phyloP scores from a whole-genome alignment of 257 asterid genomes.

The Nicotiana otophora region DNA sequence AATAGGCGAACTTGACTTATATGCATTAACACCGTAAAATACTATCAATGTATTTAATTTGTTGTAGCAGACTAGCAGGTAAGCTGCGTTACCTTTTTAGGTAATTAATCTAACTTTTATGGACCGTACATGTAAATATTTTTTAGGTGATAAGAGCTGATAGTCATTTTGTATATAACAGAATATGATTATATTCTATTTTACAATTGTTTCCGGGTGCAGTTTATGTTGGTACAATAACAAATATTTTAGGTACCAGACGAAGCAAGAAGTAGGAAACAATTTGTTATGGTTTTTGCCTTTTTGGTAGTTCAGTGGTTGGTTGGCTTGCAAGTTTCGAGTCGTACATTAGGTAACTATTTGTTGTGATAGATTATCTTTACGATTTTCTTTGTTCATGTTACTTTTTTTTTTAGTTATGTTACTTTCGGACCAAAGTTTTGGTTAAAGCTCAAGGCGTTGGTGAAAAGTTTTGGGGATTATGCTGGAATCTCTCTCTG shows the following conservation, averaged over 20 bases:
- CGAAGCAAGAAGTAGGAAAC: background rate
- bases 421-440: background rate
- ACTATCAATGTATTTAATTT: too few species aligned
- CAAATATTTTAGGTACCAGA: background rate
- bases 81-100: too few species aligned
- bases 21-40: too few species aligned
- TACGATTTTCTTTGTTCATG: background rate
- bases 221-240: background rate
- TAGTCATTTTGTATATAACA: background rate
- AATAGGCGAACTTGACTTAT: background rate
- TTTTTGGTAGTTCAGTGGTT: background rate
- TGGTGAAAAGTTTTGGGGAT: too few species aligned
- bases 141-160: too few species aligned
- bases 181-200: background rate
- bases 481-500: too few species aligned
- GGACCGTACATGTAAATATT: too few species aligned
- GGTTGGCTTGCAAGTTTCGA: conserved; percentile 1
- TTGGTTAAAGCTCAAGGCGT: too few species aligned
- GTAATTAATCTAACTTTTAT: too few species aligned
- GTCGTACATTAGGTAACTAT: background rate
- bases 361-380: background rate
- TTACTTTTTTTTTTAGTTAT: background rate
- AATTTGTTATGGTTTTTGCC: background rate
- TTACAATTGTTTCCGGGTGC: background rate
- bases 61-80: background rate